Evolutionary conservation across 257 asterid genomes (phyloP).

Genomic region (Salvia miltiorrhiza): DNA sequence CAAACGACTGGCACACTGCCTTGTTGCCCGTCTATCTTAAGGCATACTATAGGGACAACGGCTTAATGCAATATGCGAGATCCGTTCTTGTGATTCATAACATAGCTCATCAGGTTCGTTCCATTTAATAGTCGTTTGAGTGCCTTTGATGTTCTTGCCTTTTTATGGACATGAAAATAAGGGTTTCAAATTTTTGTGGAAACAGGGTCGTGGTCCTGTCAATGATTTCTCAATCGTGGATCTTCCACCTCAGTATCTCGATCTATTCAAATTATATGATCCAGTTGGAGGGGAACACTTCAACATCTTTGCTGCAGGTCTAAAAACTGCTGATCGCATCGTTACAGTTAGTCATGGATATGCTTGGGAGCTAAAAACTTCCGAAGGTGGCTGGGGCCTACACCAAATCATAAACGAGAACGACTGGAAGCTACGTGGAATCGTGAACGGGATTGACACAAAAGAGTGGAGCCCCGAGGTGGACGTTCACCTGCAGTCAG

Average conservation of each 20-base stretch:
- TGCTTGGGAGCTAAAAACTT: slow-evolving; percentile 83
- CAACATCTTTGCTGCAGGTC: slow-evolving; percentile 93
- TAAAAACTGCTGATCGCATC: slow-evolving; percentile 78
- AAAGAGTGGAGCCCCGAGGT: slow-evolving; percentile 82
- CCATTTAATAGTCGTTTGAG: not conserved
- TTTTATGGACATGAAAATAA: not conserved
- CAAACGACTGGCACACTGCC: slow-evolving; percentile 99
- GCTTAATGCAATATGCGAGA: slow-evolving; percentile 80
- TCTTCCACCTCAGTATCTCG: slow-evolving; percentile 75
- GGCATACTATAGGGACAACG: slow-evolving; percentile 91
- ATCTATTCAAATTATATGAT: slow-evolving; percentile 67
- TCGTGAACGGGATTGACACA: slow-evolving; percentile 91
- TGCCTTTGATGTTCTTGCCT: slow-evolving; percentile 1
- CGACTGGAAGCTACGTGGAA: slow-evolving; percentile 83
- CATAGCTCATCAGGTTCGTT: slow-evolving; percentile 94
- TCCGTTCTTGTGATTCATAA: slow-evolving; percentile 92
- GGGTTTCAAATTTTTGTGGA: slow-evolving; percentile 5
- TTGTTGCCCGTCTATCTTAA: slow-evolving; percentile 89
- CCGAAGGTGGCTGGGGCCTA: slow-evolving; percentile 97
- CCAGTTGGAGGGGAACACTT: slow-evolving; percentile 94
- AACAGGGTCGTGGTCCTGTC: slow-evolving; percentile 95
- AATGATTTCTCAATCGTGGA: slow-evolving; percentile 57
- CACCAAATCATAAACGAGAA: slow-evolving; percentile 67
- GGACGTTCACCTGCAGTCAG: slow-evolving; percentile 68
- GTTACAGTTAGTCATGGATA: slow-evolving; percentile 92